A percentile compares a stretch with the other conserved stretches of the same genome.
These are phyloP conservation scores for Thyridium curvatum DNA, from an alignment of 2,329 filamentous ascomycete species.

Conservation along the genomic window DNA sequence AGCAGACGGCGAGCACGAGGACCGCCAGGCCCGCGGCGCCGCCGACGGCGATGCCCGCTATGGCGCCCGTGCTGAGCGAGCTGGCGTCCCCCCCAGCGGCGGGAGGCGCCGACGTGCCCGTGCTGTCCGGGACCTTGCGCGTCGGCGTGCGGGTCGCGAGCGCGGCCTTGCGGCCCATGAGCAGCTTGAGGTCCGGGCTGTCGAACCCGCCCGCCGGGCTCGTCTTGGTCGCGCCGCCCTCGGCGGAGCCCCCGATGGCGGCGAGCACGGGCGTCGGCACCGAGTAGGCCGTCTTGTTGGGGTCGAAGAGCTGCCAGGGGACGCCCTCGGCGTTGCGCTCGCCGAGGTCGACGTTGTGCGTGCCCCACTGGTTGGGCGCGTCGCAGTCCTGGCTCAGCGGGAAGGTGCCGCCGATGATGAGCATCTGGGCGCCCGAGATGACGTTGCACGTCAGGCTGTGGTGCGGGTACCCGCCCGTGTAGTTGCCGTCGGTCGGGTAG, in stretches of 20 bases:
- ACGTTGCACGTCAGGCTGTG: constrained; percentile 55
- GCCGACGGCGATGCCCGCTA: constrained; percentile 37
- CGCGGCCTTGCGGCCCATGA: constrained; percentile 43
- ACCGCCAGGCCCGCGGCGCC: constrained; percentile 20
- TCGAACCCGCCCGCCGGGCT: constrained; percentile 43
- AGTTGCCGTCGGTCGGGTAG: constrained; percentile 33
- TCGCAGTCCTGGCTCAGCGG: constrained; percentile 44
- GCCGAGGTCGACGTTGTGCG: constrained; percentile 50
- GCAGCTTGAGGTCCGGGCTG: constrained; percentile 41
- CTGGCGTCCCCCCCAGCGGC: background rate
- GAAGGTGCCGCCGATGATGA: constrained; percentile 56
- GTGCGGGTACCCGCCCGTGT: constrained; percentile 36
- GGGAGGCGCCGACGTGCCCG: constrained; percentile 2
- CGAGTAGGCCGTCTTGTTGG: constrained; percentile 43
- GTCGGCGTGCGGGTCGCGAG: constrained; percentile 41
- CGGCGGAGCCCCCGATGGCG: constrained; percentile 42
- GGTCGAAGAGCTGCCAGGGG: constrained; percentile 44
- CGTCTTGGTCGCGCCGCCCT: constrained; percentile 47
- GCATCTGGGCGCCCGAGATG: constrained; percentile 49
- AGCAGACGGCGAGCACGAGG: constrained; percentile 7
- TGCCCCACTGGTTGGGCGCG: constrained; percentile 42
- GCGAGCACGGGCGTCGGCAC: constrained; percentile 45
- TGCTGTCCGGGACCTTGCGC: constrained; percentile 24
- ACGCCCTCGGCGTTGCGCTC: constrained; percentile 39
- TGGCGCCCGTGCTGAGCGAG: constrained; percentile 28